Conservation (phyloP, 202 grass and related monocot species). For the Carex arenaria region DNA sequence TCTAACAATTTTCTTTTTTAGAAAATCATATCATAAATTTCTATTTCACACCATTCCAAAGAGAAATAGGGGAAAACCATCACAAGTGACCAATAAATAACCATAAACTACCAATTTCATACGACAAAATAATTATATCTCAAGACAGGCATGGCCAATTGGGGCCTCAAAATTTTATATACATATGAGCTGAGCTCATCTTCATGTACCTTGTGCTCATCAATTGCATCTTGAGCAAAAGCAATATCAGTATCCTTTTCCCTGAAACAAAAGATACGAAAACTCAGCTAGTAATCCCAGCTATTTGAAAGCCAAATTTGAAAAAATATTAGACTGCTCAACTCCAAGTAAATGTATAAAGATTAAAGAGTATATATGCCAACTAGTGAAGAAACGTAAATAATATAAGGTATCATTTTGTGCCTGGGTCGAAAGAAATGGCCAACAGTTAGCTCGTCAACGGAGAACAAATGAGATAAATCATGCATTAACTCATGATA, state of each 20-base stretch:
- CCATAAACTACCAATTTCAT: not conserved
- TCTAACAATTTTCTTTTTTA: not conserved
- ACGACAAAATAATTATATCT: not conserved
- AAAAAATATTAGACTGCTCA: not conserved
- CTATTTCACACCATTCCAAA: not conserved
- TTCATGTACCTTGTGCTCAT: conserved; percentile 82
- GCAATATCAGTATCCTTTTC: conserved; percentile 97
- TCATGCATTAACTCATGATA: conserved; percentile 7
- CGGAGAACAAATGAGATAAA: not conserved
- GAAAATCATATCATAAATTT: not conserved
- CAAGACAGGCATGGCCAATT: not conserved
- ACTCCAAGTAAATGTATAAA: not conserved
- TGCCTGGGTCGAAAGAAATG: not conserved
- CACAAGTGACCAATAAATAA: not conserved
- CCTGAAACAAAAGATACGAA: conserved; percentile 43
- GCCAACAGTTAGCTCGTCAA: not conserved
- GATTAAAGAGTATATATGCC: not conserved
- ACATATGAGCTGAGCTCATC: conserved; percentile 7
- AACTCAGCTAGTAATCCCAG: conserved; percentile 7
- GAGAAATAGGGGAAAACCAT: not conserved
- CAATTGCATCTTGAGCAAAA: conserved; percentile 99
- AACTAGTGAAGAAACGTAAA: not conserved
- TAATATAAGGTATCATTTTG: not conserved
- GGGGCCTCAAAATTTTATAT: not conserved
- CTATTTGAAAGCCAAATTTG: not conserved